Evolutionary conservation across 306 rosid species (phyloP).

Genomic region (Hippophae gyantsensis): DNA sequence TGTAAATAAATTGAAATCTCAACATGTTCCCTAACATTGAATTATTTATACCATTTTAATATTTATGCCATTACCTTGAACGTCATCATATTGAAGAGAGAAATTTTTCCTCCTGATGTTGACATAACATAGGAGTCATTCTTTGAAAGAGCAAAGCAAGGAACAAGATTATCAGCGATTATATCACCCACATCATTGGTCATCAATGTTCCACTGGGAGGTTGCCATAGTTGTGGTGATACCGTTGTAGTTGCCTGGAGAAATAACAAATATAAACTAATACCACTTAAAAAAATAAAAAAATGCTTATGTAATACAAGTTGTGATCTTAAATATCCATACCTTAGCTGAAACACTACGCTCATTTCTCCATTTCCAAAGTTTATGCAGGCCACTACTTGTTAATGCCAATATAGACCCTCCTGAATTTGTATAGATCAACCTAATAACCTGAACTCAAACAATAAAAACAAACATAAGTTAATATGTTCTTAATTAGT

Average conservation of each 20-base stretch:
- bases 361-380: conserved; percentile 37
- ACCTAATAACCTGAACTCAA: conserved; percentile 23
- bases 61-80: conserved; percentile 22
- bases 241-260: conserved; percentile 21
- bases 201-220: conserved; percentile 19
- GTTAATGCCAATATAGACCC: conserved; percentile 29
- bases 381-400: conserved; percentile 21
- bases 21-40: no score
- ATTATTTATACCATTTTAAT: no score
- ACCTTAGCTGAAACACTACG: conserved; percentile 15
- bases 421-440: conserved; percentile 30
- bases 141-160: conserved; percentile 26
- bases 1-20: neutral
- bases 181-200: conserved; percentile 14
- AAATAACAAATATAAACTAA: neutral
- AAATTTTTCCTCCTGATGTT: conserved; percentile 30
- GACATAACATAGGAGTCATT: conserved; percentile 27
- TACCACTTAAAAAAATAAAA: neutral
- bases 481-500: neutral
- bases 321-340: conserved; percentile 1
- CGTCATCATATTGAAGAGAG: conserved; percentile 22
- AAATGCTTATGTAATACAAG: neutral
- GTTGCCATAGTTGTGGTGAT: conserved; percentile 22
- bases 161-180: conserved; percentile 4
- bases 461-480: neutral